Base-by-base conservation (phyloP, 148 eudicot species). In the Talinum fruticosum region DNA sequence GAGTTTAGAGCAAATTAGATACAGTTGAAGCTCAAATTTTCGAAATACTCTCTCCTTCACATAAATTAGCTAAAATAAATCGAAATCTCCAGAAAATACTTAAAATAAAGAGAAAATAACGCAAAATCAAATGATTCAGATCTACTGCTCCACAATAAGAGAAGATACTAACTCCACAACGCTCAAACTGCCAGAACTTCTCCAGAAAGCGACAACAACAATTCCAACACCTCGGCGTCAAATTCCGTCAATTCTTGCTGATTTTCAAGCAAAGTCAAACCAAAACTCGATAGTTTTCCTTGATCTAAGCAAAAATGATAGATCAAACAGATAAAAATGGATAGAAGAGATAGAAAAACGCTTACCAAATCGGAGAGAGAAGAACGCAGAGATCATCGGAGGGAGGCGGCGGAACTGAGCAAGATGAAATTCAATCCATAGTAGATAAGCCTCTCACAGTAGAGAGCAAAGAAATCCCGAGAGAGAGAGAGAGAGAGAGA, bases 331-430 rank as follows among this genome's bases (percentile, higher is more conserved):
- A n/a, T n/a, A n/a, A 67, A 66, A 34, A 44, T 28, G 2, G 28
- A 67, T 2, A 61, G 0, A 2, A 61, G 2, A 61, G n/a, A 1
- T 12, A 61, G 15, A 24, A 26, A 49, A 7, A 6, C 3, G 74
- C 86, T 28, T 82, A 85, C 85, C 76, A 75, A 78, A 77, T 71
- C 53, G 82, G 36, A 69, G 79, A 34, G 53, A 59, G 7, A 41
- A 72, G 23, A 33, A 45, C 13, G 32, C 44, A 66, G 26, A 66
- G 72, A 76, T 71, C 76, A 73, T 53, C 74, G 49, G 84, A 61
- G 64, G 1, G 62, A 13, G 67, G 81, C 83, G 77, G 82, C 78
- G 81, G 75, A 59, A 41, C 5, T 28, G 12, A 57, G 72, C 37
- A 41, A 49, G 18, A n/a, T 10, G 29, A 62, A n/a, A 26, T 61